A percentile compares a stretch with the other conserved stretches of the same genome.
phyloP scores from a whole-genome alignment of 1,139 yeast species.

The Geotrichum siamense region DNA sequence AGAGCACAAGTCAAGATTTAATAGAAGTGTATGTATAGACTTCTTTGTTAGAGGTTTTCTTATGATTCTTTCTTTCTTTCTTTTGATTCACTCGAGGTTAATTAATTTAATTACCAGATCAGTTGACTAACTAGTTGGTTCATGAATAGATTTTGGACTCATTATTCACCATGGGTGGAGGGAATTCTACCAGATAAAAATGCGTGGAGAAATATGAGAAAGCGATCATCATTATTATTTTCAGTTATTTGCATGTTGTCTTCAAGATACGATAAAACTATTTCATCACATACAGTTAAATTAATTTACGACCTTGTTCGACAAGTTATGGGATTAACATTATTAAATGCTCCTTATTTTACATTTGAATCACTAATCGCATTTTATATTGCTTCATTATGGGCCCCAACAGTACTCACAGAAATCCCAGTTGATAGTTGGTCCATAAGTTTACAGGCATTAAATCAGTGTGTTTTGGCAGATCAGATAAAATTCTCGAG shows the following conservation, averaged over 20 bases:
- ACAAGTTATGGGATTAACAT: conserved; percentile 13
- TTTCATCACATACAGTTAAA: conserved; percentile 10
- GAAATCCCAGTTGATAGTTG: conserved; percentile 16
- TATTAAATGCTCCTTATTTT: conserved; percentile 15
- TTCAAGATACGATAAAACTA: conserved; percentile 13
- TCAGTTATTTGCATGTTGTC: conserved; percentile 15
- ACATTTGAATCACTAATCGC: conserved; percentile 15
- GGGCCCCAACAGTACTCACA: conserved; percentile 16
- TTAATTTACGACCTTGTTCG: conserved; percentile 15
- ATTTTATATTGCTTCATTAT: conserved; percentile 10
- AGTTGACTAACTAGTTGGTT: not conserved
- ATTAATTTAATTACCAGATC: not conserved
- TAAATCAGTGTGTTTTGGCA: conserved; percentile 16
- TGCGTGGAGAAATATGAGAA: conserved; percentile 10
- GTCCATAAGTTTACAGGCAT: conserved; percentile 13
- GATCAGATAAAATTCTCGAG: conserved; percentile 14
- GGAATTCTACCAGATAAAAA: conserved; percentile 13
- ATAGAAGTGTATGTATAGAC: conserved; percentile 6
- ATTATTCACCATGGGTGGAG: conserved; percentile 15
- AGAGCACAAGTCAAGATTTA: conserved; percentile 9
- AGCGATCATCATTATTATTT: conserved; percentile 10
- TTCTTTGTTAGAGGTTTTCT: too few relatives aligned
- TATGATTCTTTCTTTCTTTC: too few relatives aligned
- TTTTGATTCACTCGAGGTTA: too few relatives aligned
- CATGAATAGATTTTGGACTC: conserved; percentile 15